These are phyloP conservation scores for Yamagishiella unicocca DNA, from an alignment of 139 green algal species.

Conservation along the genomic window DNA sequence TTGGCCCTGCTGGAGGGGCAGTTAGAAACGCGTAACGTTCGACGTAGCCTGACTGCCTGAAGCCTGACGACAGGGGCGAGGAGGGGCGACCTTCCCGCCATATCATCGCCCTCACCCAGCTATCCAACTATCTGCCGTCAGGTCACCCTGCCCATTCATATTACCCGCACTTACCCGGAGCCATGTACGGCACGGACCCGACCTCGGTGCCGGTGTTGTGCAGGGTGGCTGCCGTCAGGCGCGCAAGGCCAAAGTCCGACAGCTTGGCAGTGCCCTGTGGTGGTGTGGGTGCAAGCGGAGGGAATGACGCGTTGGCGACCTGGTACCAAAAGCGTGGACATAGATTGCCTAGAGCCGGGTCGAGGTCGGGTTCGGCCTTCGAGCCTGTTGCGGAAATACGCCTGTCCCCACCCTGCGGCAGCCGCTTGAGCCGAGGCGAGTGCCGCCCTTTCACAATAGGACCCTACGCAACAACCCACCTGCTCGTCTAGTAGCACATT, in stretches of 20 bases:
- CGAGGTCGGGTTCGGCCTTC: too few species aligned
- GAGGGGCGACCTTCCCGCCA: too few species aligned
- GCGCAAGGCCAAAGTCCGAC: constrained; percentile 11
- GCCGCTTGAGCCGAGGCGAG: not conserved
- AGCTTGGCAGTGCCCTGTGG: constrained; percentile 20
- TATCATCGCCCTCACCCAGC: too few species aligned
- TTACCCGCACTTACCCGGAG: not conserved
- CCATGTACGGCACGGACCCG: constrained; percentile 22
- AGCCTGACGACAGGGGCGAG: too few species aligned
- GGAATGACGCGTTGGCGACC: not conserved
- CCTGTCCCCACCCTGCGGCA: not conserved
- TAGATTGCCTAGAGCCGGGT: not conserved
- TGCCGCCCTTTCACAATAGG: not conserved
- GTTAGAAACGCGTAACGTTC: too few species aligned
- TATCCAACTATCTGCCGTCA: too few species aligned
- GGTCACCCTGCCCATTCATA: too few species aligned
- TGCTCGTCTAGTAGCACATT: constrained; percentile 29
- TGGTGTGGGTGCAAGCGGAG: not conserved
- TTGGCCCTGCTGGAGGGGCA: too few species aligned
- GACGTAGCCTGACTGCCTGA: too few species aligned
- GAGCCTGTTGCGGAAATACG: too few species aligned
- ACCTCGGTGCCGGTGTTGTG: constrained; percentile 1
- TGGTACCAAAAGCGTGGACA: not conserved
- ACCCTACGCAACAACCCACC: not conserved
- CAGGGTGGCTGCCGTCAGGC: not conserved